Percentiles rank a stretch among this genome's conserved stretches.
Evolutionary conservation across 2,329 filamentous ascomycete genomes (phyloP).

Genomic region (Huntiella omanensis): DNA sequence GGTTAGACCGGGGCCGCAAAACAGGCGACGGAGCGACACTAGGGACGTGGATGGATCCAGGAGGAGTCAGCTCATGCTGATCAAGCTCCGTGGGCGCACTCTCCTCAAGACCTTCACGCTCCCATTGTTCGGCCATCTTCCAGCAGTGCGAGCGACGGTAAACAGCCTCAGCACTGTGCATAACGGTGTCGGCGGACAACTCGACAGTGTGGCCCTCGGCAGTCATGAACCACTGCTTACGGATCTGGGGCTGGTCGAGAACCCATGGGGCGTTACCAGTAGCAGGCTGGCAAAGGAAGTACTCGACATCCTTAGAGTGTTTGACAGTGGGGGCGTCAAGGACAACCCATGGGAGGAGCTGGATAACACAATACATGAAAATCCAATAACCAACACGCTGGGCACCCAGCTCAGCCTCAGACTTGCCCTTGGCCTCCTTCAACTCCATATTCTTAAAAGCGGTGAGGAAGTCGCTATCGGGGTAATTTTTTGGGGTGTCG

Average conservation of each 20-base stretch:
- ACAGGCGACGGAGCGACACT: constrained; percentile 5
- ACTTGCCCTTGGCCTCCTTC: constrained; percentile 45
- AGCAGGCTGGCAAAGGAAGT: constrained; percentile 63
- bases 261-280: constrained; percentile 58
- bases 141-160: constrained; percentile 40
- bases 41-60: constrained; percentile 4
- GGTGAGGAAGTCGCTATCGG: constrained; percentile 33
- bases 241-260: constrained; percentile 41
- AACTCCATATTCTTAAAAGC: constrained; percentile 54
- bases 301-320: constrained; percentile 55
- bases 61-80: constrained; percentile 5
- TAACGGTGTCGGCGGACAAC: constrained; percentile 38
- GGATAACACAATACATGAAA: constrained; percentile 60
- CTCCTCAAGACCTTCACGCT: constrained; percentile 18
- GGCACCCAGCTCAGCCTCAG: constrained; percentile 47
- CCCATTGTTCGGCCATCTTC: constrained; percentile 33
- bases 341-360: constrained; percentile 59
- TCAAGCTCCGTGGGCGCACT: constrained; percentile 13
- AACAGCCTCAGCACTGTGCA: constrained; percentile 42
- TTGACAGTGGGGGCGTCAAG: constrained; percentile 54
- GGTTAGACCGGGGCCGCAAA: constrained; percentile 4
- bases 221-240: constrained; percentile 57
- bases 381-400: constrained; percentile 63
- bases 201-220: constrained; percentile 40
- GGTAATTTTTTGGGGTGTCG: constrained; percentile 32